phyloP scores from a whole-genome alignment of 75 land plant genomes.

The Selaginella moellendorffii region DNA sequence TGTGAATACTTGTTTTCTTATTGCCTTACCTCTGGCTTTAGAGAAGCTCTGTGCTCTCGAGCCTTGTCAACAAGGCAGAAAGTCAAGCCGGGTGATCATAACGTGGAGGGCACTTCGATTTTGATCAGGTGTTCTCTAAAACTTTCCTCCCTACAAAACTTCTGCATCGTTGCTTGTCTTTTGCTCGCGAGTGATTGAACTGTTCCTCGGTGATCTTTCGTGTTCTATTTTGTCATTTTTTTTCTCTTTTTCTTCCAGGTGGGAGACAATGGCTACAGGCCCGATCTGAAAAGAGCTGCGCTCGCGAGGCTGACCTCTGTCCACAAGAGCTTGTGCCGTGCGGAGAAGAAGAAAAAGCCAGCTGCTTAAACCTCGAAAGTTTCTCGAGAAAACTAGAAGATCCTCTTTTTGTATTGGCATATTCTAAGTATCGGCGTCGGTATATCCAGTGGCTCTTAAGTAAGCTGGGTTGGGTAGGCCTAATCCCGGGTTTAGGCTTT shows the following conservation, averaged over 20 bases:
- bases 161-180: too few species aligned
- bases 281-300: slow-evolving; percentile 77
- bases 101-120: not conserved
- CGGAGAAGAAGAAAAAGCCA: slow-evolving; percentile 26
- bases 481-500: too few species aligned
- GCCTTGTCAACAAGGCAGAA: not conserved
- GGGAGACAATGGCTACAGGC: slow-evolving; percentile 61
- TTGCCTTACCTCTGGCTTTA: not conserved
- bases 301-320: slow-evolving; percentile 76
- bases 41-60: not conserved
- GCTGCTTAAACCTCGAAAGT: too few species aligned
- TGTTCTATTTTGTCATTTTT: too few species aligned
- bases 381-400: too few species aligned
- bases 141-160: not conserved
- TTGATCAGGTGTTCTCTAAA: not conserved
- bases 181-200: too few species aligned
- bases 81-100: not conserved
- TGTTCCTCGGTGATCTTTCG: too few species aligned
- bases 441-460: too few species aligned
- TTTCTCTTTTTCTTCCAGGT: slow-evolving; percentile 43
- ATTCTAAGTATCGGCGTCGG: too few species aligned
- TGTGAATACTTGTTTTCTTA: too few species aligned
- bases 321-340: slow-evolving; percentile 57
- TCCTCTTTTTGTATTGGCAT: too few species aligned
- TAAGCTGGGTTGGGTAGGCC: too few species aligned